Evolutionary conservation across 192 early-diverging fungal species (phyloP), one percentile per base, ranked within the genome.

Genomic region (Coemansia sp.): DNA sequence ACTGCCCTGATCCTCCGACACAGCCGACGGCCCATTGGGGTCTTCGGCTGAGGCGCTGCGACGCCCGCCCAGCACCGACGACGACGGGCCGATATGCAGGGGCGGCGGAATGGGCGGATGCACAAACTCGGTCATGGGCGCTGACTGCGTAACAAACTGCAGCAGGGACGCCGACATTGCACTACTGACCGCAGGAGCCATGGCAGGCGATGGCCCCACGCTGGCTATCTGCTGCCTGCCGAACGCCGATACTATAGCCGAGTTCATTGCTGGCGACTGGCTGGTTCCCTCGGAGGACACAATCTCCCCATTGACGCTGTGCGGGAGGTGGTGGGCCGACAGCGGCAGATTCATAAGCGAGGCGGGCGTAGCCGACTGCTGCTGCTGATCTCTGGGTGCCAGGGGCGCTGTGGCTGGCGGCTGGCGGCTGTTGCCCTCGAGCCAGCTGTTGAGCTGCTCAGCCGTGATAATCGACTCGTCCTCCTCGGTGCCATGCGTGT

Each of bases 251-350:
- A 42, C 62, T 7, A 38, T 41, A 6, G 34, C 41, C 2, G 56
- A 18, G 0, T 31, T 5, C 8, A 33, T 38, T 21, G 48, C 11
- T 16, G 26, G 14, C 2, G 64, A 53, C 36, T 56, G 21, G 55
- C 25, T 18, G 53, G 34, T 33, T 1, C 41, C 16, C 12, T 53
- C 37, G 9, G 64, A 13, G 0, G 38, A 31, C 16, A 74, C 45
- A 8, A 75, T 68, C 10, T 71, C 72, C 57, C 72, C 77, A 12
- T 57, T 57, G 57, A 39, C 68, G 65, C 60, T 65, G 61, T 74
- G 68, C 33, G 79, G 73, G 59, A 82, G 47, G 48, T 82, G 73
- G 47, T 82, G 79, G 0, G 79, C 79, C 2, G 79, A 82, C n/a
- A 64, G 38, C 14, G 79, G 73, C 64, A 82, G 60, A 57, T 82